Evolutionary conservation across 129 eudicot genomes (phyloP), one percentile per base, ranked within the genome.

Genomic region (Escallonia herrerae): DNA sequence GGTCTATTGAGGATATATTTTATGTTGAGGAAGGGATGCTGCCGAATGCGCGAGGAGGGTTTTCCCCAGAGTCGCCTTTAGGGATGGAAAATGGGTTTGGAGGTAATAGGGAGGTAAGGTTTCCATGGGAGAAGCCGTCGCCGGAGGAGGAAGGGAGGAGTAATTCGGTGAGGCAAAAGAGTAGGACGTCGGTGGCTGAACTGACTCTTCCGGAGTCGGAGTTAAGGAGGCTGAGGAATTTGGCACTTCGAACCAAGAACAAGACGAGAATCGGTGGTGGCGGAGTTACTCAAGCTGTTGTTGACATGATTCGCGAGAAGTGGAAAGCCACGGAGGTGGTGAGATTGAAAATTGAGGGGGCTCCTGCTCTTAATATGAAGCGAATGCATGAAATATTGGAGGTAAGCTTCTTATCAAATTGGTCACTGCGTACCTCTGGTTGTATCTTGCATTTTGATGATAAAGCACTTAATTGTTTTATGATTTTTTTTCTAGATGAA

Each of bases 331-430:
- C 87, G 0, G 96, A 93, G 77, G 76, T 93, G 38, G 96, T 83
- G 64, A 83, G 86, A 71, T 46, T 93, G 72, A 93, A 88, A 74
- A 73, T 93, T 12, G 96, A 88, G 68, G 98, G 98, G 49, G 56
- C 91, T 8, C 85, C 96, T 77, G 98, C 98, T 5, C 91, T 93
- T 60, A 93, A 93, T 72, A 93, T 93, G 98, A 93, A 49, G 76
- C 81, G 95, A 51, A 80, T 82, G 87, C 98, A 93, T 47, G 95
- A 86, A 76, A 83, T 81, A 67, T 80, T 93, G 64, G 98, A 93
- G 95, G 98, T 93, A 61, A 68, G 82, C 51, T 70, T 70, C 74
- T 74, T 68, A 52, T 51, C 11, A 58, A 8, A 11, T 7, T 57
- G 56, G 64, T 66, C 58, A 9, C 5, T 33, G 33, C 3, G 56